Conservation (phyloP, 78 protist genomes). For the Guillardia theta region DNA sequence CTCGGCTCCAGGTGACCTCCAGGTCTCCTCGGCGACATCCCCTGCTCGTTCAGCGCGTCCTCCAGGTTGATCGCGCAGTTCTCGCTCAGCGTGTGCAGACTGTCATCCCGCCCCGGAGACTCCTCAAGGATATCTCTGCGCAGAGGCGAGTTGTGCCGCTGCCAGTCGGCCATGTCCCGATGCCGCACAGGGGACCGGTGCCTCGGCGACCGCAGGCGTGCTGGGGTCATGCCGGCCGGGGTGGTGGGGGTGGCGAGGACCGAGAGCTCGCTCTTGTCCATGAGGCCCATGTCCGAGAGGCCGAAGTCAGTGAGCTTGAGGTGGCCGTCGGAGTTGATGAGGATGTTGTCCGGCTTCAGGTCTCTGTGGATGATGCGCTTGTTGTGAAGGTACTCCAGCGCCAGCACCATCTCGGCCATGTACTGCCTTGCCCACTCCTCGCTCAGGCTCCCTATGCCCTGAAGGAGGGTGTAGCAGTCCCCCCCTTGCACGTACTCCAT, state of each 20-base stretch:
- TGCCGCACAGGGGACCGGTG: not conserved
- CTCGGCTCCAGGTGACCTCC: too few species aligned
- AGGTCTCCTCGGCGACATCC: too few species aligned
- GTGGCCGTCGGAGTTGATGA: constrained; percentile 11
- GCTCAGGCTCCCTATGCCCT: not conserved
- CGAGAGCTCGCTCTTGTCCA: constrained; percentile 21
- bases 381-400: constrained; percentile 80
- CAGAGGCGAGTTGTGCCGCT: too few species aligned
- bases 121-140: too few species aligned
- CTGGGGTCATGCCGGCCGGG: not conserved
- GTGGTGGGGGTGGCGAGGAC: constrained; percentile 10
- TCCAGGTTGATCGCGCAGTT: too few species aligned
- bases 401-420: constrained; percentile 80
- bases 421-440: constrained; percentile 61
- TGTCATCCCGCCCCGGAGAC: too few species aligned
- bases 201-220: not conserved
- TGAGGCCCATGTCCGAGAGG: constrained; percentile 1
- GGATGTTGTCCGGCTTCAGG: constrained; percentile 40
- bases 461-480: constrained; percentile 19
- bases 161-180: too few species aligned
- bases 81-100: too few species aligned
- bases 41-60: too few species aligned
- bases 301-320: constrained; percentile 33
- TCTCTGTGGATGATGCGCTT: constrained; percentile 39
- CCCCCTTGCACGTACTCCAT: constrained; percentile 38